A percentile compares a stretch with the other conserved stretches of the same genome.
Conservation (phyloP, 108 stramenopile genomes). For the Stephanodiscus minutulus region DNA sequence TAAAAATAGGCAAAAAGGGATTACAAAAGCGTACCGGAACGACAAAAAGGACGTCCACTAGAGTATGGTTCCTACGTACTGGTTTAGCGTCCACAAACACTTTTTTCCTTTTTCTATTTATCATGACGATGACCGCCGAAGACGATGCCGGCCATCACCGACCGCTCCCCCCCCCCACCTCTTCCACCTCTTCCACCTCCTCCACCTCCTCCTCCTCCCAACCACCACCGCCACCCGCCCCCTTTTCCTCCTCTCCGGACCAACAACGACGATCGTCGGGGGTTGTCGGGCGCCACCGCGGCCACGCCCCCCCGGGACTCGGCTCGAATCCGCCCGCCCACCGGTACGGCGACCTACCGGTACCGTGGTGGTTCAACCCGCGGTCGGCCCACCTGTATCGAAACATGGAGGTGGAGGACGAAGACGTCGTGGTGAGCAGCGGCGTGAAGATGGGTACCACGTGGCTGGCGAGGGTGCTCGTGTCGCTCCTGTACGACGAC, state of each 20-base stretch:
- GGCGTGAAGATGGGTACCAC: slow-evolving; percentile 48
- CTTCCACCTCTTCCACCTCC: no score
- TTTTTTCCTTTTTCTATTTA: no score
- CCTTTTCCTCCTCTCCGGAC: not conserved
- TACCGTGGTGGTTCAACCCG: slow-evolving; percentile 42
- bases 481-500: slow-evolving; percentile 15
- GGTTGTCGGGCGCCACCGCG: not conserved
- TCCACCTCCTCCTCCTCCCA: not conserved
- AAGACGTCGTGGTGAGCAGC: slow-evolving; percentile 30
- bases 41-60: no score
- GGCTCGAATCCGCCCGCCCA: slow-evolving; percentile 27
- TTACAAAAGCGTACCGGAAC: no score
- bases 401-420: not conserved
- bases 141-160: no score
- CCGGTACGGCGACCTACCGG: slow-evolving; percentile 19
- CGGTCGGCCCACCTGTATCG: slow-evolving; percentile 18
- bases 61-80: no score
- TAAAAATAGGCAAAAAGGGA: no score
- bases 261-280: not conserved
- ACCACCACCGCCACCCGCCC: not conserved
- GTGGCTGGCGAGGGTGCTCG: slow-evolving; percentile 28
- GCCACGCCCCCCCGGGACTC: not conserved
- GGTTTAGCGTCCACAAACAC: no score
- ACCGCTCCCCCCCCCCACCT: no score
- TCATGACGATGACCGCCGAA: no score